Base-by-base conservation (phyloP, 2,329 filamentous ascomycete species). In the Pyrenochaeta sp. region DNA sequence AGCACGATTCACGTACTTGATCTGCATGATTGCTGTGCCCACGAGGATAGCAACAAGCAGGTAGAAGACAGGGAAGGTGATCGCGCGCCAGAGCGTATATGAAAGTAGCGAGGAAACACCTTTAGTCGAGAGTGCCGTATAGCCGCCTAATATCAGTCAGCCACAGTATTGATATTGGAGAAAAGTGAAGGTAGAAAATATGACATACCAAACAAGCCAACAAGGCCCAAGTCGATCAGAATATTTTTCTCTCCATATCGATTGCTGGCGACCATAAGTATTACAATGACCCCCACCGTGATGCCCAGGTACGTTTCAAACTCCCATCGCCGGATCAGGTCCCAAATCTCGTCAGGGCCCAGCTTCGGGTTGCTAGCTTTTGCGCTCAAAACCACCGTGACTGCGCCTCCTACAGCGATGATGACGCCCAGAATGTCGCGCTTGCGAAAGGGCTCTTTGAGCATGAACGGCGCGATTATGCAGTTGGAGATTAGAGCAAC, bases 401-500 rank as follows among this genome's bases (percentile, higher is more conserved):
- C 92, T 6, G 93, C 94, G 18, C 95, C 95, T 10, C 82, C 88
- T 40, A 98, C 87, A 21, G 95, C 91, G 60, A 98, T 86, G 23
- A 97, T 74, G 4, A 99, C 94, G 9, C 95, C 95, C 79, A 91
- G 87, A 41, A 92, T 89, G 75, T 99, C 95, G 45, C 92, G 86
- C 64, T 83, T 83, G 30, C 95, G 88, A 69, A 99, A 97, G 45
- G 82, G 83, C 78, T 99, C 95, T 71, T 97, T 93, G 62, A 99
- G 88, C 82, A 99, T 88, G 58, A 95, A 87, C 0, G 95, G 95
- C 2, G 95, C 95, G 72, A 99, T 97, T 55, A 99, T 86, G 76
- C 95, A 99, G 77, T 99, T 99, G 39, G 93, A 97, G 40, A 99
- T 88, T 58, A 99, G 81, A 2, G 95, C 95, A 11, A 99, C 95